A percentile compares a stretch with the other conserved stretches of the same genome.
Evolutionary conservation across 2,329 filamentous ascomycete genomes (phyloP).

Genomic region (Xylaria sp.): DNA sequence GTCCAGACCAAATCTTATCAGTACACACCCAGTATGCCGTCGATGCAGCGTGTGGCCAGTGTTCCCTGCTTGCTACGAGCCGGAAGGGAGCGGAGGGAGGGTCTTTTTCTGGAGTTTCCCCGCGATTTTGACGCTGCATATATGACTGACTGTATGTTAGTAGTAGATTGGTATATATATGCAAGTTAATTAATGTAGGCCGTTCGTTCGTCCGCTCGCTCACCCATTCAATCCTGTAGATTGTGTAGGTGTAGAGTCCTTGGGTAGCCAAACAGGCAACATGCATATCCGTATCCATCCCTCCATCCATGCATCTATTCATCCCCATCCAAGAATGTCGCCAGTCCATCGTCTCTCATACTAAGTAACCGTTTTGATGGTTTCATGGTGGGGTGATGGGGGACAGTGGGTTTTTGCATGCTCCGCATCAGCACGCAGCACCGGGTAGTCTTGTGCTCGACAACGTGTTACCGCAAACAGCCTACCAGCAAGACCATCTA

Average conservation of each 20-base stretch:
- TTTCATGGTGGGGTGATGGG: slow-evolving; percentile 25
- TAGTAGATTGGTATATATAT: background rate
- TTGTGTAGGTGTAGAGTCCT: slow-evolving; percentile 1
- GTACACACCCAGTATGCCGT: background rate
- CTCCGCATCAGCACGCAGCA: background rate
- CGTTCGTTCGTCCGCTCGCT: background rate
- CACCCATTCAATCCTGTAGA: background rate
- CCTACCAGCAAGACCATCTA: background rate
- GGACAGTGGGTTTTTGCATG: slow-evolving; percentile 19
- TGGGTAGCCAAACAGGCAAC: background rate
- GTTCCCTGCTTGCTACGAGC: background rate
- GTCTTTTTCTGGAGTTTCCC: background rate
- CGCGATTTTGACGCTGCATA: background rate
- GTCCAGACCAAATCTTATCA: background rate
- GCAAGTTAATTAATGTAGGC: background rate
- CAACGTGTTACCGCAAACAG: background rate
- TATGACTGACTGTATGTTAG: background rate
- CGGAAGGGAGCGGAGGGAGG: background rate
- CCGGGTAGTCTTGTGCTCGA: background rate
- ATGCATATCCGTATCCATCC: background rate
- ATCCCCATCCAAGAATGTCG: no score
- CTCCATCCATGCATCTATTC: no score
- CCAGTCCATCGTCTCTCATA: background rate
- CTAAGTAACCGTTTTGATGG: slow-evolving; percentile 17
- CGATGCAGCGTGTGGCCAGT: slow-evolving; percentile 3